These are phyloP conservation scores for Malbranchea cinnamomea DNA, from an alignment of 2,329 filamentous ascomycete species.

Conservation along the genomic window DNA sequence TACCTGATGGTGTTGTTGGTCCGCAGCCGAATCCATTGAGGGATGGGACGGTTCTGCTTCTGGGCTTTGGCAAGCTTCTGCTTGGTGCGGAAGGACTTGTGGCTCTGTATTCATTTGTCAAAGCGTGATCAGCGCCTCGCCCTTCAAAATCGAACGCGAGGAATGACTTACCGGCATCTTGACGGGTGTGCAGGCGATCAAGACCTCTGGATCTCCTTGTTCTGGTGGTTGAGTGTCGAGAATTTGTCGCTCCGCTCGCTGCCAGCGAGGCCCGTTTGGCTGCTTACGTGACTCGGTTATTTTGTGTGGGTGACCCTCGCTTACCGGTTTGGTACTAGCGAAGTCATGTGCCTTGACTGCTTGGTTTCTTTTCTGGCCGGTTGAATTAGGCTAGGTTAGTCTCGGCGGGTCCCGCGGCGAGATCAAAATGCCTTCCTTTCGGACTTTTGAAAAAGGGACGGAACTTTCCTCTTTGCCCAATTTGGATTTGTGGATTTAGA, in stretches of 20 bases:
- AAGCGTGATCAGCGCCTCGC: not conserved
- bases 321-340: conserved; percentile 6
- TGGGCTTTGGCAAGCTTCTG: conserved; percentile 99
- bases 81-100: conserved; percentile 99
- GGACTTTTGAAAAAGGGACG: too few relatives aligned
- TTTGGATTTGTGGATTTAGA: too few relatives aligned
- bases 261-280: conserved; percentile 17
- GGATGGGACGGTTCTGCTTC: conserved; percentile 99
- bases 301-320: conserved; percentile 27
- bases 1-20: conserved; percentile 99
- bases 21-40: conserved; percentile 98
- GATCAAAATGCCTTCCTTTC: too few relatives aligned
- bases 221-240: conserved; percentile 25
- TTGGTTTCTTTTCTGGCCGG: too few relatives aligned
- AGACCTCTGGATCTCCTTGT: too few relatives aligned
- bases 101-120: conserved; percentile 48
- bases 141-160: conserved; percentile 10
- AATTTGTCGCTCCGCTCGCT: conserved; percentile 18
- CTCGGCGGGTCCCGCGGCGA: too few relatives aligned
- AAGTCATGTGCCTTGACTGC: conserved; percentile 3
- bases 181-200: too few relatives aligned
- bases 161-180: conserved; percentile 39
- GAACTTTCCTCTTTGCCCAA: too few relatives aligned
- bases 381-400: too few relatives aligned
- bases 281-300: conserved; percentile 17